Evolutionary conservation across 305 asterid genomes (phyloP), one percentile per base, ranked within the genome.

Genomic region (Coffea humblotiana): DNA sequence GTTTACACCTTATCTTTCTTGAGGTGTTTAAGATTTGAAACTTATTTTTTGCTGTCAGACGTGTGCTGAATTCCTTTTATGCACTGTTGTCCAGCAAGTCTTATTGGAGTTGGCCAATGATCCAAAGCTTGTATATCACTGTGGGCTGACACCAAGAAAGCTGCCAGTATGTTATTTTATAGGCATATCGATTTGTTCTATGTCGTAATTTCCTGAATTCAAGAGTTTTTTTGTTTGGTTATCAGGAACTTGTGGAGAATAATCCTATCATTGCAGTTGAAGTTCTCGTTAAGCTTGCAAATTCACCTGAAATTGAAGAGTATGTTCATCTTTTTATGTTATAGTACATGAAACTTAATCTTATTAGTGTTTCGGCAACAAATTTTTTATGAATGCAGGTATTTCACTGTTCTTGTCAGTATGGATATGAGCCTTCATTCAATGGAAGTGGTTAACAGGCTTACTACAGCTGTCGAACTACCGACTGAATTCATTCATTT

Each of bases 381-480:
- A 74, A 61, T 82, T 84, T 78, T 76, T 80, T 74, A 81, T 48
- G 54, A 66, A 77, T 71, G 84, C 94, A 95, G 98, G 81, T 92
- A 92, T 86, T 93, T 92, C 80, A 90, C 92, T 25, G 97, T 94
- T 86, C 98, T 95, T 83, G 99, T 91, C 72, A 92, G 87, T 87
- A 92, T 95, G 98, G 99, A 95, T 85, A 95, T 95, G 99, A 95
- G 99, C 87, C 99, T 95, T 86, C 99, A 94, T 81, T 40, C 43
- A 40, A 92, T 97, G 67, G 92, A 95, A 90, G 99, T 95, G 78
- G 99, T 95, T 82, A 94, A 95, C 90, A 90, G 98, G 87, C 93
- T 95, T 80, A 91, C 98, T 40, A 40, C 95, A 19, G 90, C 97
- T 35, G 95, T 94, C 80, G 97, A 95, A 81, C 96, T 95, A 81